phyloP scores from a whole-genome alignment of 1,139 yeast species.

The Hansenula sp. region DNA sequence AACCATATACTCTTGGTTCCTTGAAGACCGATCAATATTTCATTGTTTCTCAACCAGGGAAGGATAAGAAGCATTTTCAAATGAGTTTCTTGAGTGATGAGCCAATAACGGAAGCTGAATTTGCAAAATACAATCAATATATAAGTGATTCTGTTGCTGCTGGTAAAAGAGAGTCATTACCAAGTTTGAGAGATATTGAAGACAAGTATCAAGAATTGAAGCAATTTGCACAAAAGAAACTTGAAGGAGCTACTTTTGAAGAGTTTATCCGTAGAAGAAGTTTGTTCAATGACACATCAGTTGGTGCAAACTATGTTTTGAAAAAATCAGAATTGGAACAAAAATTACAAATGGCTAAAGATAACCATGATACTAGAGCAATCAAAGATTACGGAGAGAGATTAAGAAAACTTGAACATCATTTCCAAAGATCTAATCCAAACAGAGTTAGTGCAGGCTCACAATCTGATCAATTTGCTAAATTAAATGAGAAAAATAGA shows the following conservation, averaged over 20 bases:
- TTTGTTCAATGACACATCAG: constrained; percentile 47
- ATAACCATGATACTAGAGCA: constrained; percentile 50
- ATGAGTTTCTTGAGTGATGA: constrained; percentile 79
- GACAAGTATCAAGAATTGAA: constrained; percentile 59
- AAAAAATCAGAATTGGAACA: constrained; percentile 71
- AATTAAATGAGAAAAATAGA: constrained; percentile 57
- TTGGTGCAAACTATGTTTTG: constrained; percentile 76
- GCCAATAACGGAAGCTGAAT: constrained; percentile 63
- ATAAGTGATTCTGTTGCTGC: constrained; percentile 55
- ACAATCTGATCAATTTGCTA: constrained; percentile 30
- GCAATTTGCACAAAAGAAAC: constrained; percentile 55
- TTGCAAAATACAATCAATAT: constrained; percentile 60
- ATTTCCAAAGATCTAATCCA: constrained; percentile 38
- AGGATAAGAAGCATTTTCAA: constrained; percentile 61
- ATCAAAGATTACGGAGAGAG: constrained; percentile 36
- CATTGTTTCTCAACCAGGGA: constrained; percentile 48
- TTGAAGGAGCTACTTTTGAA: constrained; percentile 75
- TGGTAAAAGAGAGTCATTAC: constrained; percentile 32
- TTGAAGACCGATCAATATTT: constrained; percentile 51
- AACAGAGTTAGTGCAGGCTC: constrained; percentile 28
- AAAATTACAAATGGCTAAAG: constrained; percentile 71
- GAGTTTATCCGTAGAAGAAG: constrained; percentile 74
- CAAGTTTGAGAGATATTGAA: constrained; percentile 62
- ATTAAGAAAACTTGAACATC: constrained; percentile 39
- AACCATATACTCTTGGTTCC: constrained; percentile 53